A percentile compares a stretch with the other conserved stretches of the same genome.
phyloP scores from a whole-genome alignment of 2,329 filamentous ascomycete genomes.

The Fusarium citri region DNA sequence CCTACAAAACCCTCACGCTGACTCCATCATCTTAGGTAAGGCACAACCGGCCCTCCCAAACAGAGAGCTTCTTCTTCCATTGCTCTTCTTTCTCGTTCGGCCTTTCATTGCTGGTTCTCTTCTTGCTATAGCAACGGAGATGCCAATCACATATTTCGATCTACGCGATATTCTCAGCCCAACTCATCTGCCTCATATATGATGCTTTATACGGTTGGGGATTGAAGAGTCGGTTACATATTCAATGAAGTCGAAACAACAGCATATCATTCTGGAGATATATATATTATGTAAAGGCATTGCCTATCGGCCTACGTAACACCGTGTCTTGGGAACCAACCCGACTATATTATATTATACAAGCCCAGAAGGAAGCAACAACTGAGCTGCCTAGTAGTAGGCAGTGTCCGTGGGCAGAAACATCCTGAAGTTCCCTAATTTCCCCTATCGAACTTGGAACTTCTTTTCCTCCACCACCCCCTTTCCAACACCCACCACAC shows the following conservation, averaged over 20 bases:
- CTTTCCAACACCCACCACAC: neutral
- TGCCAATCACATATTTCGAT: neutral
- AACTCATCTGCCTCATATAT: neutral
- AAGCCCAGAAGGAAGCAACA: neutral
- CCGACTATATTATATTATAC: neutral
- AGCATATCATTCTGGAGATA: neutral
- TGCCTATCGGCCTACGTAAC: neutral
- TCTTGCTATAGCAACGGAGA: neutral
- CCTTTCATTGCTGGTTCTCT: neutral
- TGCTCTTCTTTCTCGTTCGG: neutral
- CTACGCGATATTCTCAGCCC: neutral
- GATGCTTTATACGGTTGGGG: neutral
- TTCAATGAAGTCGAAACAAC: neutral
- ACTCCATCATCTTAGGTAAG: neutral
- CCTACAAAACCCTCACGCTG: neutral
- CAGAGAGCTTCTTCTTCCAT: fast-evolving
- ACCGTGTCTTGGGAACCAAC: neutral
- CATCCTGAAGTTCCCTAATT: fast-evolving
- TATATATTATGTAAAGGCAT: neutral
- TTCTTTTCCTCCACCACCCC: neutral
- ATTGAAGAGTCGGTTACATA: neutral
- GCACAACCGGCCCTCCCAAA: too few species aligned
- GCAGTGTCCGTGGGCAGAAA: neutral
- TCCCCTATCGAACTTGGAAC: neutral
- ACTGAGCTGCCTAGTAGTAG: fast-evolving